A percentile compares a stretch with the other conserved stretches of the same genome.
Conservation (phyloP, 23 red algal genomes). For the Gracilaria caudata region DNA sequence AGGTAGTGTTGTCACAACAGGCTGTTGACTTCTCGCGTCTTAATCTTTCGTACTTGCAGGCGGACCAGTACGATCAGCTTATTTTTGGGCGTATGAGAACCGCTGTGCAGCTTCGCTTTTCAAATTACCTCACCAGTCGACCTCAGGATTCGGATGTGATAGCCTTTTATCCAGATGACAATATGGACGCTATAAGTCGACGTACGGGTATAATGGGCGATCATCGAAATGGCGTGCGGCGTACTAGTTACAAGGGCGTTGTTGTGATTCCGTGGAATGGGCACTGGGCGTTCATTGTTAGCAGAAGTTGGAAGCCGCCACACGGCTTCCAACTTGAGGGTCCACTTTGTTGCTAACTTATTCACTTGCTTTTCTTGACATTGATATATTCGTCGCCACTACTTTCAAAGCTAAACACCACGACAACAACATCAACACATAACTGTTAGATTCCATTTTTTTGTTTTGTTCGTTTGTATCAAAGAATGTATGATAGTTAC, state of each 20-base stretch:
- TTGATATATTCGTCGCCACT: constrained; percentile 8
- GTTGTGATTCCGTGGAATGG: constrained; percentile 68
- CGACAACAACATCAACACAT: not conserved
- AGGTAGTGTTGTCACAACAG: constrained; percentile 27
- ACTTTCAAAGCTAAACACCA: constrained; percentile 1
- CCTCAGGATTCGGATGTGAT: constrained; percentile 49
- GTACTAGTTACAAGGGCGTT: constrained; percentile 74
- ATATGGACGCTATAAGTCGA: constrained; percentile 55
- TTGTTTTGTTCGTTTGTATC: not conserved
- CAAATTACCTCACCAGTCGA: constrained; percentile 64
- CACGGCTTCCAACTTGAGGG: constrained; percentile 21
- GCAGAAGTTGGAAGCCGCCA: constrained; percentile 51
- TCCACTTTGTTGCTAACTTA: constrained; percentile 32
- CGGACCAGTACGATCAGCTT: constrained; percentile 30
- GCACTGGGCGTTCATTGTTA: constrained; percentile 74
- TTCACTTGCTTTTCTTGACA: constrained; percentile 1
- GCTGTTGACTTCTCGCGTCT: constrained; percentile 37
- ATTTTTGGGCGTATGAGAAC: constrained; percentile 61
- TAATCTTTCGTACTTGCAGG: constrained; percentile 45
- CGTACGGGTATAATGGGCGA: constrained; percentile 72
- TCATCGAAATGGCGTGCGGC: constrained; percentile 44
- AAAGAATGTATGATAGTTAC: not conserved
- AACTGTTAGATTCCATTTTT: not conserved
- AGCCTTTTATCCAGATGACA: constrained; percentile 39
- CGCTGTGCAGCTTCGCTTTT: constrained; percentile 45